These are phyloP conservation scores for Cladosporium sp. DNA, from an alignment of 2,329 filamentous ascomycete genomes.

Conservation along the genomic window DNA sequence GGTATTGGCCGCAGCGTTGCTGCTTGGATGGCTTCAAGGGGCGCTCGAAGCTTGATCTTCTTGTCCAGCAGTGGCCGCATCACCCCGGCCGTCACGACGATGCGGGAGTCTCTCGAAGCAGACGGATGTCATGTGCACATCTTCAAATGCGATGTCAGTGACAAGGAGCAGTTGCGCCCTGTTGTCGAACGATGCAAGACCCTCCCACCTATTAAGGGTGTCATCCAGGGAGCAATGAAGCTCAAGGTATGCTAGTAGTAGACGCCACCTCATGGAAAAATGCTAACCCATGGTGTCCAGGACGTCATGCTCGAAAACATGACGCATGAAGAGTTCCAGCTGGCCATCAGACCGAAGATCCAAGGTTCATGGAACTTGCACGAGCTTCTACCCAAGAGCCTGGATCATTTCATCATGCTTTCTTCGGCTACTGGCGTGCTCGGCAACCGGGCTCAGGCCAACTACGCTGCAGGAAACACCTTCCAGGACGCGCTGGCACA, in stretches of 20 bases:
- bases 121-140: background rate
- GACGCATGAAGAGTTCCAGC: slow-evolving; percentile 26
- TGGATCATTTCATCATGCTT: slow-evolving; percentile 37
- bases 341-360: slow-evolving; percentile 29
- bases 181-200: background rate
- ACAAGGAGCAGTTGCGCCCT: background rate
- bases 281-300: slow-evolving; percentile 29
- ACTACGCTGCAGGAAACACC: slow-evolving; percentile 28
- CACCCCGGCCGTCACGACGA: background rate
- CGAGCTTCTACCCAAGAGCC: slow-evolving; percentile 22
- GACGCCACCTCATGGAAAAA: background rate
- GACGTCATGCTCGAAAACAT: slow-evolving; percentile 28
- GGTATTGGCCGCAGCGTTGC: slow-evolving; percentile 6
- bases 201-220: slow-evolving; percentile 17
- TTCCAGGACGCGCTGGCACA: slow-evolving; percentile 31
- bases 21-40: background rate
- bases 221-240: slow-evolving; percentile 35
- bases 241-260: background rate
- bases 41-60: background rate
- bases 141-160: slow-evolving; percentile 4
- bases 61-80: background rate
- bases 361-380: slow-evolving; percentile 32
- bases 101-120: background rate
- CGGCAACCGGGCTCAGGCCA: slow-evolving; percentile 28
- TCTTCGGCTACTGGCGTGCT: slow-evolving; percentile 28